Conservation (phyloP, 768 basidiomycete species). For the Solioccasus polychromus region DNA sequence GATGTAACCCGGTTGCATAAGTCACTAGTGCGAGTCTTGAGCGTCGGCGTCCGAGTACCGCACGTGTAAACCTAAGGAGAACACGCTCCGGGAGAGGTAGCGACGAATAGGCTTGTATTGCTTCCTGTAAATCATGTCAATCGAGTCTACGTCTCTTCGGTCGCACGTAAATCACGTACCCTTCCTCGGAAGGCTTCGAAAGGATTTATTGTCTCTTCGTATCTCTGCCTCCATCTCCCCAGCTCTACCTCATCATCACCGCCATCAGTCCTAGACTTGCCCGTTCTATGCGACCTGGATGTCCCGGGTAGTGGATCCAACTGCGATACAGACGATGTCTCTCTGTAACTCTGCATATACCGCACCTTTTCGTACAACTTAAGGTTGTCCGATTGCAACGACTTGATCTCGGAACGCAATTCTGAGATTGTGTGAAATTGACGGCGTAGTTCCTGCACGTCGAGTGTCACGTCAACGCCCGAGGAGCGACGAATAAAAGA, state of each 20-base stretch:
- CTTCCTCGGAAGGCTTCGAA: constrained; percentile 96
- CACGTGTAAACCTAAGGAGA: constrained; percentile 79
- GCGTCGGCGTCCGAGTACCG: constrained; percentile 84
- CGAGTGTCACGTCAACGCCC: not conserved
- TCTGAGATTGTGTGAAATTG: constrained; percentile 95
- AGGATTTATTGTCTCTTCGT: constrained; percentile 97
- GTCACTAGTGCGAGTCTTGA: constrained; percentile 87
- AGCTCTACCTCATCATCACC: constrained; percentile 58
- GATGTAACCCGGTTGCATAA: constrained; percentile 78
- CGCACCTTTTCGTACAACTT: constrained; percentile 99
- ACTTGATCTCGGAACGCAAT: constrained; percentile 88
- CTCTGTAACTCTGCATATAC: constrained; percentile 96
- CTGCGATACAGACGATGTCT: constrained; percentile 64
- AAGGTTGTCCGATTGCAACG: constrained; percentile 90
- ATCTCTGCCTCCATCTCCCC: constrained; percentile 84
- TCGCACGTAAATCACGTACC: constrained; percentile 47
- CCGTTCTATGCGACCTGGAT: constrained; percentile 12
- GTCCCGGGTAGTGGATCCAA: constrained; percentile 62
- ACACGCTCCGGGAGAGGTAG: constrained; percentile 90
- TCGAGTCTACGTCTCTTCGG: not conserved
- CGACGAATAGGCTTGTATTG: constrained; percentile 87
- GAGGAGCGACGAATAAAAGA: not conserved
- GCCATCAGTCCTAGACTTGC: constrained; percentile 23
- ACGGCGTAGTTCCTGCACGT: constrained; percentile 79
- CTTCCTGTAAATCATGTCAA: constrained; percentile 60